Percentiles rank a stretch among this genome's conserved stretches.
These are phyloP conservation scores for Mollisiaceae sp. DNA, from an alignment of 2,329 filamentous ascomycete genomes.

Conservation along the genomic window DNA sequence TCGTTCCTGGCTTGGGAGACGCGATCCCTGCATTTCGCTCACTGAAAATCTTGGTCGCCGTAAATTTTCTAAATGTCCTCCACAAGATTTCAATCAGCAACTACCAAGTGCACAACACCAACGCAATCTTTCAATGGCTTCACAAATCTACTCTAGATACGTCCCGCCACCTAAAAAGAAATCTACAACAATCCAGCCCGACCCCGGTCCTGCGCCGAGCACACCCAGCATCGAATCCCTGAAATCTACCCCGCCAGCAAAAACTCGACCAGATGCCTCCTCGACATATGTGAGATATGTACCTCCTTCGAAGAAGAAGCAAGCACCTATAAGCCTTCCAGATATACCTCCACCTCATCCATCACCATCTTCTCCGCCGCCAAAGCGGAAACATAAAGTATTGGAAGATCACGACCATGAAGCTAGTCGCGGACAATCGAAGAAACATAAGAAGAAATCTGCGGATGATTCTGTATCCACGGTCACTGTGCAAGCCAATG, in stretches of 20 bases:
- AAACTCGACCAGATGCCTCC: conserved; percentile 38
- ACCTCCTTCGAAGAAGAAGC: conserved; percentile 35
- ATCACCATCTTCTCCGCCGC: background rate
- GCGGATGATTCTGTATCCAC: background rate
- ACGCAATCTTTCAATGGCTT: conserved; percentile 28
- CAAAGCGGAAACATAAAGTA: conserved; percentile 21
- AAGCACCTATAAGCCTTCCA: conserved; percentile 2
- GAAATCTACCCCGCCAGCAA: conserved; percentile 24
- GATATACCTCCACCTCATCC: background rate
- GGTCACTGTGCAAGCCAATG: background rate
- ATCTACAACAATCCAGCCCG: conserved; percentile 3
- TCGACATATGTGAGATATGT: conserved; percentile 41
- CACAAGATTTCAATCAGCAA: background rate
- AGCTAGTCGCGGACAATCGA: background rate
- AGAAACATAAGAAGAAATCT: background rate
- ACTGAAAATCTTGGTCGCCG: conserved; percentile 12
- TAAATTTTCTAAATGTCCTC: conserved; percentile 14
- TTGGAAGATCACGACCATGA: conserved; percentile 5
- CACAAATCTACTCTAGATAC: conserved; percentile 41
- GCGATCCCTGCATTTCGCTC: background rate
- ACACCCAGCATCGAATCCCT: conserved; percentile 13
- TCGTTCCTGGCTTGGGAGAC: background rate
- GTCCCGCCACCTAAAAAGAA: conserved; percentile 38
- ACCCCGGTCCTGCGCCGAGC: background rate
- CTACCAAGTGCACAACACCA: background rate